phyloP scores from a whole-genome alignment of 306 rosid genomes.

The Quercus parvula region DNA sequence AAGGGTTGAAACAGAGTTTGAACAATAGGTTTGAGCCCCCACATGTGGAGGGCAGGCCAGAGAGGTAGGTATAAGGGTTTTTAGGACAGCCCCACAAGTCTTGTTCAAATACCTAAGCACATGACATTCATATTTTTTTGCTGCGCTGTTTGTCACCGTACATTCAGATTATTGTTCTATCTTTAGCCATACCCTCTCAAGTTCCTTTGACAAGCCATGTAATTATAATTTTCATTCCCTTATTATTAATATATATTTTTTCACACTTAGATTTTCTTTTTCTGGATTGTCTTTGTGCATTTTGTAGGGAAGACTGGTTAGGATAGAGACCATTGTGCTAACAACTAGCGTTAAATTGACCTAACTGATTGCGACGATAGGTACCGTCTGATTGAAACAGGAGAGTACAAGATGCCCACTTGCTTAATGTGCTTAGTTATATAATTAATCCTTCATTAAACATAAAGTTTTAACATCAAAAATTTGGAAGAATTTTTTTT shows the following conservation, averaged over 20 bases:
- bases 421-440: neutral
- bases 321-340: constrained; percentile 12
- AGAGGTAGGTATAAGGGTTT: constrained; percentile 59
- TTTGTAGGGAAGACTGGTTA: constrained; percentile 2
- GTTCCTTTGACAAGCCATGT: constrained; percentile 13
- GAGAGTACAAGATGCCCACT: neutral
- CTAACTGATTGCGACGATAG: constrained; percentile 11
- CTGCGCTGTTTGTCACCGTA: constrained; percentile 54
- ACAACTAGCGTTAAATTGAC: constrained; percentile 8
- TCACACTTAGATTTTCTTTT: neutral
- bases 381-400: neutral
- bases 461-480: neutral
- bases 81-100: constrained; percentile 40
- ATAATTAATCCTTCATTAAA: neutral
- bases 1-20: neutral
- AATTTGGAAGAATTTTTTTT: no score
- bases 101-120: constrained; percentile 49
- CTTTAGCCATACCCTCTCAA: constrained; percentile 15
- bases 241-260: neutral
- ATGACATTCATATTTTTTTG: constrained; percentile 60
- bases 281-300: constrained; percentile 16
- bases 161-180: constrained; percentile 28
- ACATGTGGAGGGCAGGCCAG: constrained; percentile 59
- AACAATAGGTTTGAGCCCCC: constrained; percentile 25
- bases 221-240: neutral